Evolutionary conservation across 371 early-diverging fungal species (phyloP).

Genomic region (Choanephora cucurbitarum): DNA sequence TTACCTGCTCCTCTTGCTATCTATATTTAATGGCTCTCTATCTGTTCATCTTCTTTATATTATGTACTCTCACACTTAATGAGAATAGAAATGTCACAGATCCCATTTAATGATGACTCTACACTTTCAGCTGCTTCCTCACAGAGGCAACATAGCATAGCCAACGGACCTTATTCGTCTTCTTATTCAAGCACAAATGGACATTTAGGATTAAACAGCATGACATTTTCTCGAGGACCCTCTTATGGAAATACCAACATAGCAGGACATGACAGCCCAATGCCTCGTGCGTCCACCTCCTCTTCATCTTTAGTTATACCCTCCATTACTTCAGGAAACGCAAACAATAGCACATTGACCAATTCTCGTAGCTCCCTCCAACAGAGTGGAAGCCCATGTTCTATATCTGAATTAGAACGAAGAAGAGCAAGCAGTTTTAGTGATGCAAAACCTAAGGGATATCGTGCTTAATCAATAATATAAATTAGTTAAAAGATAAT

Average conservation of each 20-base stretch:
- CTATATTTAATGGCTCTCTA: no score
- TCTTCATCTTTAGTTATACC: conserved; percentile 39
- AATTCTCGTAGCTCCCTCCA: conserved; percentile 26
- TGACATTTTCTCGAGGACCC: conserved; percentile 38
- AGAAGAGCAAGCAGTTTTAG: conserved; percentile 36
- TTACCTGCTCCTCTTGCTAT: background rate
- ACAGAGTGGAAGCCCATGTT: conserved; percentile 30
- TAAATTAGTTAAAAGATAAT: no score
- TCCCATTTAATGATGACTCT: conserved; percentile 40
- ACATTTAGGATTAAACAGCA: conserved; percentile 23
- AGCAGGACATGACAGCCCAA: conserved; percentile 38
- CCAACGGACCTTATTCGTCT: conserved; percentile 39
- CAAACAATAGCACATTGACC: conserved; percentile 5
- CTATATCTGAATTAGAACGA: conserved; percentile 31
- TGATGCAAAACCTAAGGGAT: conserved; percentile 23
- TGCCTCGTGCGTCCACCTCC: conserved; percentile 50
- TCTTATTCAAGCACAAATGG: conserved; percentile 26
- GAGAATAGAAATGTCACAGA: conserved; percentile 36
- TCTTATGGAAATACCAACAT: conserved; percentile 18
- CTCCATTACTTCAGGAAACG: conserved; percentile 4
- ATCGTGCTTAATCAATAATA: conserved; percentile 2
- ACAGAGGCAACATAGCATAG: conserved; percentile 25
- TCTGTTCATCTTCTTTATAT: no score
- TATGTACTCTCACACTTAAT: no score
- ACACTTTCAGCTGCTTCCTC: conserved; percentile 38